Evolutionary conservation across 495 filamentous ascomycete genomes (phyloP), one percentile per base, ranked within the genome.

Genomic region (Penicillium malachiteum): DNA sequence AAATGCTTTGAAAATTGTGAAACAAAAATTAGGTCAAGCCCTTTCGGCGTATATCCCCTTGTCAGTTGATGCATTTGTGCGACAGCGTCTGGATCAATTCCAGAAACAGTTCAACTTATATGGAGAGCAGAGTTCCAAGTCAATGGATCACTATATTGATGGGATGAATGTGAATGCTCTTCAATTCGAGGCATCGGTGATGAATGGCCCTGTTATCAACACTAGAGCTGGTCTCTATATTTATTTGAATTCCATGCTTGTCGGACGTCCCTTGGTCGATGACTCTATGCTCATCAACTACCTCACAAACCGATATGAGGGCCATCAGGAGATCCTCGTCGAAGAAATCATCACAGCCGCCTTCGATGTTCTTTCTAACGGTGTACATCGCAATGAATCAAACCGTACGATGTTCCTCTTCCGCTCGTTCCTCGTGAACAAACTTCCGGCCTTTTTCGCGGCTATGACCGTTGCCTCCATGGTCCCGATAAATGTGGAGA

Each of bases 381-480:
- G 88, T 21, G 86, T 92, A 56, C 88, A 91, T 56, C 85, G 89
- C 18, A 87, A 83, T 46, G 91, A 96, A 66, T 82, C 86, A 6
- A 71, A 75, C 12, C 83, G 87, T 50, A 84, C 81, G 1, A 87
- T 88, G 59, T 87, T 90, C 52, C 65, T 93, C n/a, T 82, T 96
- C 54, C 86, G 91, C 43, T 94, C 91, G 10, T 98, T 94, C 64
- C 78, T 97, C 4, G 88, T 94, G 54, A 97, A 98, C 75, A 96
- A 96, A 67, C 75, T 97, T 3, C 94, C 95, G 0, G 63, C 87
- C 6, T 85, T 97, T 17, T 77, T 98, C 9, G 76, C 80, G 9
- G 81, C 84, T 26, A 81, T 95, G 51, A 62, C 78, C 6, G 69
- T 71, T 7, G 77, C 82, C 5, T 77, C 84, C 7, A 90, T 88